Conservation (phyloP, 306 rosid species). For the Vigna mungo region DNA sequence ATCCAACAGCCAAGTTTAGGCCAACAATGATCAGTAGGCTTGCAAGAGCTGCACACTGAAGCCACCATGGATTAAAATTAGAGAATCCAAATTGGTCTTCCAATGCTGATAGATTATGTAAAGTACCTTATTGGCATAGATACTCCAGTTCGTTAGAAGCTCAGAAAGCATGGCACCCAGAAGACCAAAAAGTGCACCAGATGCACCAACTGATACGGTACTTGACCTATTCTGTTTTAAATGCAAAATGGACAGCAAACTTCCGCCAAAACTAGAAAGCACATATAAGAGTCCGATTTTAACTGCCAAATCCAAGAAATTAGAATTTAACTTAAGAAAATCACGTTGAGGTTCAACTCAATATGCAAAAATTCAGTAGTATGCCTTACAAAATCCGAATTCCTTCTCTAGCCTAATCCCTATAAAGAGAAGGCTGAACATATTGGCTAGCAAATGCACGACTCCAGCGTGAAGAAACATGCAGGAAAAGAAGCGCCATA, state of each 20-base stretch:
- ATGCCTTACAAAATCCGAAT: conserved; percentile 79
- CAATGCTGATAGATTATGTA: neutral
- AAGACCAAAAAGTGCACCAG: conserved; percentile 94
- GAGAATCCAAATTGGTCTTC: neutral
- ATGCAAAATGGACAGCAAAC: conserved; percentile 64
- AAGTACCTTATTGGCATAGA: conserved; percentile 74
- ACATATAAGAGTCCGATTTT: conserved; percentile 70
- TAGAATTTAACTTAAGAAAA: neutral
- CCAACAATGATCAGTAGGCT: conserved; percentile 61
- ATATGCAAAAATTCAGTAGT: neutral
- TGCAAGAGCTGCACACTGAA: conserved; percentile 74
- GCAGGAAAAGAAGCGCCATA: conserved; percentile 82
- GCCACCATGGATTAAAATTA: conserved; percentile 18
- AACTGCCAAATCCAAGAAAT: conserved; percentile 64
- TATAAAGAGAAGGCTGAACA: conserved; percentile 79
- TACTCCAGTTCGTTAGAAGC: conserved; percentile 92
- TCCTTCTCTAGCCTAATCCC: conserved; percentile 90
- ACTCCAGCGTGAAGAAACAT: conserved; percentile 98
- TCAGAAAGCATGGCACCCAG: conserved; percentile 95
- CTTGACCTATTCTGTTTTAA: neutral
- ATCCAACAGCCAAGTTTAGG: conserved; percentile 82
- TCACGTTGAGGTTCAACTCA: neutral
- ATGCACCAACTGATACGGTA: conserved; percentile 85
- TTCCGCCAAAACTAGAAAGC: conserved; percentile 84
- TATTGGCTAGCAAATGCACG: conserved; percentile 74